A percentile compares a stretch with the other conserved stretches of the same genome.
Conservation (phyloP, 345 rosid genomes). For the Camelina sativa region DNA sequence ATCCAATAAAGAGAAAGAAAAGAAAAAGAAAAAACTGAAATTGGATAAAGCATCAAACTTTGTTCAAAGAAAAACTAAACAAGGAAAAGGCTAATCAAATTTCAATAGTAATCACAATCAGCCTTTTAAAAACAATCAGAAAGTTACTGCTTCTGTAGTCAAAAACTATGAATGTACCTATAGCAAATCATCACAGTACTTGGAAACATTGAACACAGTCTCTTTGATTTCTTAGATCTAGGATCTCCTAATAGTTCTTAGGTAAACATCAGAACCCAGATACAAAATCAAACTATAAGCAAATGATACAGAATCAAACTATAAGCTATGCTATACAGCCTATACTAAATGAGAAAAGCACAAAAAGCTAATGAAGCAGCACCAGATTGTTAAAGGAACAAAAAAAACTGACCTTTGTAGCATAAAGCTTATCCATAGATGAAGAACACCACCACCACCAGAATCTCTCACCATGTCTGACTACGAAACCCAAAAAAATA, state of each 20-base stretch:
- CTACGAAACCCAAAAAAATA: not conserved
- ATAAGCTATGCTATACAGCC: not conserved
- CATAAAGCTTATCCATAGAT: conserved; percentile 40
- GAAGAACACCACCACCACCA: conserved; percentile 41
- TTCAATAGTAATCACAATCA: not conserved
- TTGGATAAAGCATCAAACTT: not conserved
- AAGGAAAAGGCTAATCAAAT: conserved; percentile 6
- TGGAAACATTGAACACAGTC: not conserved
- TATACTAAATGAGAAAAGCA: not conserved
- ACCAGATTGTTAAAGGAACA: not conserved
- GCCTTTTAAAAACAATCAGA: not conserved
- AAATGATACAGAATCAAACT: not conserved
- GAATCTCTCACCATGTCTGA: conserved; percentile 36
- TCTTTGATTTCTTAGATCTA: conserved; percentile 26
- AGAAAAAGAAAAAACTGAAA: not conserved
- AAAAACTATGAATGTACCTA: conserved; percentile 4
- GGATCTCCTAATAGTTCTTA: conserved; percentile 11
- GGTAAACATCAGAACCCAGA: conserved; percentile 25
- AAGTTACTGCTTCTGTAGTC: not conserved
- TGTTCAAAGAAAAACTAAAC: conserved; percentile 6
- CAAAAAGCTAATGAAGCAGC: not conserved
- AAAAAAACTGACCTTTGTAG: conserved; percentile 42
- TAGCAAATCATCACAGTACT: conserved; percentile 8
- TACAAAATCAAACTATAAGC: conserved; percentile 10
- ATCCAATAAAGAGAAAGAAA: not conserved